Base-by-base conservation (phyloP, 345 rosid genomes). In the Aethionema arabicum region DNA sequence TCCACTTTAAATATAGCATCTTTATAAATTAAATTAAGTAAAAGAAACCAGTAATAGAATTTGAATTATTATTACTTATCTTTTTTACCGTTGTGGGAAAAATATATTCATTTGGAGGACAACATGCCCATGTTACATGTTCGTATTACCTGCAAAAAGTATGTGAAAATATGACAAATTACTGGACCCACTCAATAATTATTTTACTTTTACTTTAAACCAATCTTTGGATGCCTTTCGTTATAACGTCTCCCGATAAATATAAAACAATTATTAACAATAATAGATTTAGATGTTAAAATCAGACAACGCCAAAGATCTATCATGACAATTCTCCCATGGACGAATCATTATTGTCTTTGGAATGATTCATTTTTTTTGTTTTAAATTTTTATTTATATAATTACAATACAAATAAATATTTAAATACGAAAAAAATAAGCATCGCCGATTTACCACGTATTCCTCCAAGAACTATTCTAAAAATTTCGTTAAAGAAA, bases 161-260 rank as follows among this genome's bases (percentile, higher is more conserved):
- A 50, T 54, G 55, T 21, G 69, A 38, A 65, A 44, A 53, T 21
- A 43, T 58, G 49, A 21, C 50, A 50, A 63, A 38, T 32, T 37
- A 15, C n/a, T 49, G 65, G 58, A 58, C 59, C 66, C 60, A 67
- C 53, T 4, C 32, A 41, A 21, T 50, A 27, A 56, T 14, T 56
- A 38, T 16, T 33, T 33, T 56, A 13, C 0, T 31, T 30, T 40
- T 42, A 50, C 9, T 4, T 40, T 9, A 50, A 67, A 67, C 53
- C 46, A 8, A 67, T 59, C 72, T 43, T 59, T 67, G 68, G 64
- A 63, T 70, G 52, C 74, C 41, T 21, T 21, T 55, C 56, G n/a
- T 7, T 42, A 52, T 33, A 70, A 70, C 52, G 64, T 63, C 39
- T 40, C 52, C 13, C 32, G 32, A 30, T 13, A 7, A 15, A 56